Percentiles rank a stretch among this genome's conserved stretches.
Evolutionary conservation across 352 stramenopile genomes (phyloP).

Genomic region (Phytophthora pluvialis): DNA sequence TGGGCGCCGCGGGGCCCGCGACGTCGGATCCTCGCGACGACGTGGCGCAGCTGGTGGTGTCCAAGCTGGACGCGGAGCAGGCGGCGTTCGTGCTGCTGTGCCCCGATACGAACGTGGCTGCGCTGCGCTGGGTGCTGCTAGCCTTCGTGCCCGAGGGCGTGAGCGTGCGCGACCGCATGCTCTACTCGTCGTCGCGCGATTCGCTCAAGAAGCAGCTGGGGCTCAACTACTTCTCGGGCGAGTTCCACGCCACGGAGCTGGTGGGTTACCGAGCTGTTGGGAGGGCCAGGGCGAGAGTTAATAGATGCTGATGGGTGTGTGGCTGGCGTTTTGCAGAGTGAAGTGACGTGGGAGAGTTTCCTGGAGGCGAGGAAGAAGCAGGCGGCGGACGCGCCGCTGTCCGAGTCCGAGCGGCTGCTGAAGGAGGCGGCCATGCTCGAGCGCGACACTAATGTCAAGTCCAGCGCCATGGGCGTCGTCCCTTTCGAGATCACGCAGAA

Average conservation of each 20-base stretch:
- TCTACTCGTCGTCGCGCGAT: conserved; percentile 92
- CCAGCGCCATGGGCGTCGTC: conserved; percentile 89
- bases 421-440: conserved; percentile 84
- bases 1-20: conserved; percentile 47
- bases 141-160: conserved; percentile 81
- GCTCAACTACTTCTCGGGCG: conserved; percentile 90
- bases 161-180: conserved; percentile 90
- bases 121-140: conserved; percentile 80
- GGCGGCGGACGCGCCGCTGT: conserved; percentile 79
- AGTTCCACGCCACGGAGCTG: conserved; percentile 89
- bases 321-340: conserved; percentile 40
- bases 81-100: conserved; percentile 82
- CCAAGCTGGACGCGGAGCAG: conserved; percentile 42
- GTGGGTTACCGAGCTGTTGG: conserved; percentile 20
- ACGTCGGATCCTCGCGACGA: conserved; percentile 53
- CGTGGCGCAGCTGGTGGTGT: conserved; percentile 38
- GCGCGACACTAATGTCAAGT: conserved; percentile 86
- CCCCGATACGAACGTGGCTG: conserved; percentile 70
- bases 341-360: conserved; percentile 85
- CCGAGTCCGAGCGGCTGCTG: conserved; percentile 82
- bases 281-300: not conserved
- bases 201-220: conserved; percentile 92
- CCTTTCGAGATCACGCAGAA: conserved; percentile 88
- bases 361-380: conserved; percentile 74
- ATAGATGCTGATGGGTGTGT: not conserved